phyloP scores from a whole-genome alignment of 345 rosid genomes.

The Citropsis articulata region DNA sequence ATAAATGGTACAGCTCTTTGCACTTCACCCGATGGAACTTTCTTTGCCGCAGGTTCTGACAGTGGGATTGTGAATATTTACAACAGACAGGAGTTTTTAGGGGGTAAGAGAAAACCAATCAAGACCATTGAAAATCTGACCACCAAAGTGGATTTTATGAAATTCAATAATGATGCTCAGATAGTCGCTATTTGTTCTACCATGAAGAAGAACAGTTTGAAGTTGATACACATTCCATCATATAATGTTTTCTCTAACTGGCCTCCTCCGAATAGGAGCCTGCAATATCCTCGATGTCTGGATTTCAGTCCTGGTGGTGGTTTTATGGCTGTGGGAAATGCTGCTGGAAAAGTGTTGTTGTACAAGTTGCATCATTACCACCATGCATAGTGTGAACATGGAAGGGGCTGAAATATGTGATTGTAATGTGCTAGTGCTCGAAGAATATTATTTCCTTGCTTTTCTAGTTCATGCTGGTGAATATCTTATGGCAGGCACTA shows the following conservation, averaged over 20 bases:
- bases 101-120: constrained; percentile 79
- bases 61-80: constrained; percentile 86
- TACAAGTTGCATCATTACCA: constrained; percentile 85
- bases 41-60: constrained; percentile 85
- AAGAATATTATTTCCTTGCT: background rate
- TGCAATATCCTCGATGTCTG: constrained; percentile 74
- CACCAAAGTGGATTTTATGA: constrained; percentile 71
- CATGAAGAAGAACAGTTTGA: constrained; percentile 67
- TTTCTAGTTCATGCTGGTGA: background rate
- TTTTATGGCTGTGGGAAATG: constrained; percentile 87
- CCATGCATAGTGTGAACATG: constrained; percentile 45
- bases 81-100: constrained; percentile 72
- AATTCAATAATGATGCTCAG: constrained; percentile 79
- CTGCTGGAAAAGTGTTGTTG: constrained; percentile 75
- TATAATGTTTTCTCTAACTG: constrained; percentile 75
- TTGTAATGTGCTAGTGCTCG: background rate
- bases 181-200: constrained; percentile 78
- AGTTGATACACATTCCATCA: constrained; percentile 35
- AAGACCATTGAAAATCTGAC: constrained; percentile 79
- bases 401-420: background rate
- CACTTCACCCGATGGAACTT: constrained; percentile 50
- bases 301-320: constrained; percentile 96
- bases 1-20: constrained; percentile 68
- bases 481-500: background rate
- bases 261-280: constrained; percentile 54